These are phyloP conservation scores for Yarrowia yakushimensis DNA, from an alignment of 805 yeast genomes.

Conservation along the genomic window DNA sequence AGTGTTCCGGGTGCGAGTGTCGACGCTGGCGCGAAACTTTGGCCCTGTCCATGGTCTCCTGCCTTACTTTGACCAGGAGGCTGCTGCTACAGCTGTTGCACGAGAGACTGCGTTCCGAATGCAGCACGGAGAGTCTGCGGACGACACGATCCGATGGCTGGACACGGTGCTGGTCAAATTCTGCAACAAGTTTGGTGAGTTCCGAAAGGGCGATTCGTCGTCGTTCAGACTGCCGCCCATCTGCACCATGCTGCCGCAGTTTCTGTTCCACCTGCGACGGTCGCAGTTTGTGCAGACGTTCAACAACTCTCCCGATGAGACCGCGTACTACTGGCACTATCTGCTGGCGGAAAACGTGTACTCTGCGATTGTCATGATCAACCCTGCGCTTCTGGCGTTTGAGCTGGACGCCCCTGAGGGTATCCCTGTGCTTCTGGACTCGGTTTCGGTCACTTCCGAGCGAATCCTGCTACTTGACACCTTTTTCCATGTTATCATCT, in stretches of 20 bases:
- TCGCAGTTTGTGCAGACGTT: conserved; percentile 94
- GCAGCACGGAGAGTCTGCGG: conserved; percentile 67
- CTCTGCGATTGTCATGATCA: conserved; percentile 93
- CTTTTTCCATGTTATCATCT: conserved; percentile 92
- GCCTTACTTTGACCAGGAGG: conserved; percentile 88
- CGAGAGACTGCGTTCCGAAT: conserved; percentile 84
- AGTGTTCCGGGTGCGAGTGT: conserved; percentile 79
- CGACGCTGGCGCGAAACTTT: conserved; percentile 64
- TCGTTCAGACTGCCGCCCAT: conserved; percentile 81
- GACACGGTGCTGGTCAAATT: conserved; percentile 86
- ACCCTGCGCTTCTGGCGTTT: conserved; percentile 89
- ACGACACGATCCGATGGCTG: conserved; percentile 86
- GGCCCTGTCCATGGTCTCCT: conserved; percentile 48
- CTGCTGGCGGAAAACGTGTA: conserved; percentile 87
- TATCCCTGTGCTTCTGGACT: conserved; percentile 85
- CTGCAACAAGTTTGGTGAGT: conserved; percentile 91
- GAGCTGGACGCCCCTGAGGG: conserved; percentile 75
- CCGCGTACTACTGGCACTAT: conserved; percentile 93
- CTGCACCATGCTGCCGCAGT: conserved; percentile 89
- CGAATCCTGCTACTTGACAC: conserved; percentile 86
- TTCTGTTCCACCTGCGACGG: conserved; percentile 90
- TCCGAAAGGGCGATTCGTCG: conserved; percentile 76
- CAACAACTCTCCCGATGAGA: conserved; percentile 98
- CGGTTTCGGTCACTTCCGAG: conserved; percentile 86
- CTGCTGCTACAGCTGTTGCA: conserved; percentile 92